A percentile compares a stretch with the other conserved stretches of the same genome.
These are phyloP conservation scores for Pugionium dolabratum DNA, from an alignment of 345 rosid genomes.

Conservation along the genomic window DNA sequence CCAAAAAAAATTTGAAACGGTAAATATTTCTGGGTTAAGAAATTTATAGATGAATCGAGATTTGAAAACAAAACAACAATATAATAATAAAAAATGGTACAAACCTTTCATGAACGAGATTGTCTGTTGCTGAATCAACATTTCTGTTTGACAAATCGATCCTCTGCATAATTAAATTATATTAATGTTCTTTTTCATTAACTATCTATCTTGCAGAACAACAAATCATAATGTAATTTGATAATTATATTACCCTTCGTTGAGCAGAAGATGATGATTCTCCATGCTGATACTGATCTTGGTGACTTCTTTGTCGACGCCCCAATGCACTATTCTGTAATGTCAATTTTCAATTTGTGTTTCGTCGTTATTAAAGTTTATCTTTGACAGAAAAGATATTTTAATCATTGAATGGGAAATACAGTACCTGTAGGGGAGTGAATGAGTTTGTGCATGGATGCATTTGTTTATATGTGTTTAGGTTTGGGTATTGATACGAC, in stretches of 20 bases:
- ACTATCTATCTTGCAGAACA: background rate
- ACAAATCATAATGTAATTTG: too few relatives aligned
- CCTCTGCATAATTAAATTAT: background rate
- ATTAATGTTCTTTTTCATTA: too few relatives aligned
- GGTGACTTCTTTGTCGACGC: background rate
- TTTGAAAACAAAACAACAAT: too few relatives aligned
- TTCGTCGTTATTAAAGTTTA: background rate
- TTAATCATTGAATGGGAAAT: too few relatives aligned
- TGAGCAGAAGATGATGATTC: background rate
- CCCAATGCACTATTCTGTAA: background rate
- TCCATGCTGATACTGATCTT: background rate
- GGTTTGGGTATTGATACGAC: too few relatives aligned
- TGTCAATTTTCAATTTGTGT: too few relatives aligned
- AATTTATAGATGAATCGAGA: too few relatives aligned
- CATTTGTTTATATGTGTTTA: background rate
- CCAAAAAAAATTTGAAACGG: too few relatives aligned
- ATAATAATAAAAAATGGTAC: background rate
- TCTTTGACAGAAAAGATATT: too few relatives aligned
- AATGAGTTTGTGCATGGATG: background rate
- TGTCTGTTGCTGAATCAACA: background rate
- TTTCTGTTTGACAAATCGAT: background rate
- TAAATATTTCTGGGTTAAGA: too few relatives aligned
- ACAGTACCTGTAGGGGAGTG: conserved; percentile 5
- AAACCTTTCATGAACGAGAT: background rate
- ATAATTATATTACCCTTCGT: background rate